These are phyloP conservation scores for Geranomyces michiganensis DNA, from an alignment of 192 early-diverging fungal genomes.

Conservation along the genomic window DNA sequence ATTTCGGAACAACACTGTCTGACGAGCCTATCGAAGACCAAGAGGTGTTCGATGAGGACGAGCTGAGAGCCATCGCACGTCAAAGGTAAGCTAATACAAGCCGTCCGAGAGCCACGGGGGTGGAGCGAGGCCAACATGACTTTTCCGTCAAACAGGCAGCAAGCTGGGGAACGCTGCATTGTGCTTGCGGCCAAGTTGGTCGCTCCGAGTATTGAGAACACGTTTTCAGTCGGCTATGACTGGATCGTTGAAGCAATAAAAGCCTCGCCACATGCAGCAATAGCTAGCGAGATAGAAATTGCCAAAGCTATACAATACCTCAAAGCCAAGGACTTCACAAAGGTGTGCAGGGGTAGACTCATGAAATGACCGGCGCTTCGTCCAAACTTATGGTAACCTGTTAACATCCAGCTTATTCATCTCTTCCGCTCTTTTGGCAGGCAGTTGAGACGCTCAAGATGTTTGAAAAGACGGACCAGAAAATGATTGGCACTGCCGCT, in stretches of 20 bases:
- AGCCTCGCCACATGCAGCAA: conserved; percentile 50
- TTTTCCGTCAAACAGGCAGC: conserved; percentile 14
- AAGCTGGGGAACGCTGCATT: conserved; percentile 50
- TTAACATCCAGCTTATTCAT: neutral
- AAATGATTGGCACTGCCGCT: conserved; percentile 56
- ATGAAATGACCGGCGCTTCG: too few species aligned
- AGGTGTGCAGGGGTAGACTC: conserved; percentile 23
- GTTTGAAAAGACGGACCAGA: conserved; percentile 62
- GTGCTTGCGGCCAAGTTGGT: conserved; percentile 58
- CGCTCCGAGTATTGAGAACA: conserved; percentile 52
- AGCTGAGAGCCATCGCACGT: conserved; percentile 52
- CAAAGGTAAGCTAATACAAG: conserved; percentile 40
- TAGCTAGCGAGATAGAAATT: conserved; percentile 61
- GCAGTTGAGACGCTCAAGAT: conserved; percentile 57
- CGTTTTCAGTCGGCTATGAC: conserved; percentile 53
- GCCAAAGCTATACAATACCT: conserved; percentile 62
- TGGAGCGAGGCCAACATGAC: neutral
- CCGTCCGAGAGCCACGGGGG: neutral
- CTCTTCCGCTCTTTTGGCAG: conserved; percentile 16
- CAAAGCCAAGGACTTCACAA: conserved; percentile 56
- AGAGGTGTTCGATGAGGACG: conserved; percentile 62
- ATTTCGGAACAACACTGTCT: conserved; percentile 24
- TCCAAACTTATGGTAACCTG: too few species aligned
- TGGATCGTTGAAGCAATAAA: conserved; percentile 59
- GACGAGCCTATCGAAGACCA: conserved; percentile 61